Evolutionary conservation across 1,284 basidiomycete species (phyloP).

Genomic region (Wallemia ichthyophaga): DNA sequence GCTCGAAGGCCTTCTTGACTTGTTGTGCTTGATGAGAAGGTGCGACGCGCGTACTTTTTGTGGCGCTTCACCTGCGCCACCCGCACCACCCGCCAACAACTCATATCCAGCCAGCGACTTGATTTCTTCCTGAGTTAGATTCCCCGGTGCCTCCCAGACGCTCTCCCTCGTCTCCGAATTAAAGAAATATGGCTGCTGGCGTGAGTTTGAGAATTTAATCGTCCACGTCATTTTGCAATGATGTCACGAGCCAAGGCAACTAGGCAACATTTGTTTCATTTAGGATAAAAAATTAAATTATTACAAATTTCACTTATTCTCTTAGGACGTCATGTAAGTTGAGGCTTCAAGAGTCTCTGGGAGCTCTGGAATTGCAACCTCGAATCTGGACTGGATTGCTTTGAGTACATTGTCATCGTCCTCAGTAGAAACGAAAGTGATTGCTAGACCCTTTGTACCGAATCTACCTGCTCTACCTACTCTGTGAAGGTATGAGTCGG

Average conservation of each 20-base stretch:
- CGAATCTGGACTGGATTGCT: constrained; percentile 66
- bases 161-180: constrained; percentile 39
- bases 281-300: background rate
- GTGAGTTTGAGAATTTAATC: constrained; percentile 51
- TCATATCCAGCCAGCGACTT: constrained; percentile 35
- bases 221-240: constrained; percentile 38
- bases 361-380: constrained; percentile 69
- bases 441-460: constrained; percentile 97
- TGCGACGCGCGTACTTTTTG: constrained; percentile 71
- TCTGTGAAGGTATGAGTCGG: constrained; percentile 92
- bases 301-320: background rate
- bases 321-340: constrained; percentile 11
- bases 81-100: constrained; percentile 18
- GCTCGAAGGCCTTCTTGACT: constrained; percentile 55
- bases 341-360: constrained; percentile 16
- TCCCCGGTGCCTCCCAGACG: constrained; percentile 49
- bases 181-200: constrained; percentile 64
- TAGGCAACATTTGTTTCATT: background rate
- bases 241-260: no score
- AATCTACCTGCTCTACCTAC: constrained; percentile 98
- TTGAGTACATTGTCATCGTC: constrained; percentile 77
- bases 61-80: constrained; percentile 11
- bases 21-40: constrained; percentile 70
- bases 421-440: constrained; percentile 80
- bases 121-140: constrained; percentile 31